Base-by-base conservation (phyloP, 345 rosid species). In the Dimocarpus longan region DNA sequence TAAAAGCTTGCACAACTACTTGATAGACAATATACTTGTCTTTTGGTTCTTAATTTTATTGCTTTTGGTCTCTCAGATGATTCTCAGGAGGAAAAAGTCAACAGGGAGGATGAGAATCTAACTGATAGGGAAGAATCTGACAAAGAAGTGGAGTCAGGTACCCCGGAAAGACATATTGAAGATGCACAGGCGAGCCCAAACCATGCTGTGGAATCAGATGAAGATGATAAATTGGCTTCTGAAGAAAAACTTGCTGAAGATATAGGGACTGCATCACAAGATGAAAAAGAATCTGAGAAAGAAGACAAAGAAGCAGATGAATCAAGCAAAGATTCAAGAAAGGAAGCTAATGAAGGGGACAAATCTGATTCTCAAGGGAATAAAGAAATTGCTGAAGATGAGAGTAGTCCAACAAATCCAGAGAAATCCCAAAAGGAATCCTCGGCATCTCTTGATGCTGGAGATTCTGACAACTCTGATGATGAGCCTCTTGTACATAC, bases 401-500 rank as follows among this genome's bases (percentile, higher is more conserved):
- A 76, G 73, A 78, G 79, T 73, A 80, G 83, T 71, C 67, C 75
- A n/a, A 78, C 62, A 75, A 76, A 71, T 44, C 46, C 32, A 57
- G 73, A 78, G 77, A 82, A 79, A 78, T 50, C 71, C 1, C 46
- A 3, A 28, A 64, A n/a, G n/a, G 74, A 74, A 73, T 81, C 87
- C 54, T 44, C 76, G 42, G 40, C 57, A 44, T 71, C 84, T 56
- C 76, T 63, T 8, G 75, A 62, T 68, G 86, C 59, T 13, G 89
- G 73, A 68, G 89, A 83, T 80, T 81, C 87, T 40, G 95, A 91
- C 82, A 68, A 86, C 73, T 90, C 97, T 3, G 99, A 96, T 56
- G 91, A 93, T 77, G 99, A 94, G 88, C 95, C 98, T 75, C 97
- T 96, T 79, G 99, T 96, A 95, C 81, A 15, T 79, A 57, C 78